Percentiles rank a stretch among this genome's conserved stretches.
phyloP scores from a whole-genome alignment of 2,329 filamentous ascomycete genomes.

The Fulvia fulva region DNA sequence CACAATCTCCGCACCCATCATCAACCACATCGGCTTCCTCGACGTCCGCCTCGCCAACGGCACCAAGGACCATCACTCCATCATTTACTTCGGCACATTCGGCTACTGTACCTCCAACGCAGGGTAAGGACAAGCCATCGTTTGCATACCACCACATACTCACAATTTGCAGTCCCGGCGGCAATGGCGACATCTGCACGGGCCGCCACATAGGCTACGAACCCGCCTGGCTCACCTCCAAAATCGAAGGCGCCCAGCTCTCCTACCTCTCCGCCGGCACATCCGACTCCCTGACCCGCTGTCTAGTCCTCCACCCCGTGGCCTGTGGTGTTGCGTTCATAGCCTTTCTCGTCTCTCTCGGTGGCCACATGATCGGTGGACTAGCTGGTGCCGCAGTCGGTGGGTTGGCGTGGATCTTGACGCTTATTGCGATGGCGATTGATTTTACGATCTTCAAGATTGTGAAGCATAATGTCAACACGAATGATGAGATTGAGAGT shows the following conservation, averaged over 20 bases:
- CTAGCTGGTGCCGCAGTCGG: constrained; percentile 51
- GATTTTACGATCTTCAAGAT: constrained; percentile 58
- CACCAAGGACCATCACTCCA: constrained; percentile 31
- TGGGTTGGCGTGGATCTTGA: constrained; percentile 48
- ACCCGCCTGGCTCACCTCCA: constrained; percentile 45
- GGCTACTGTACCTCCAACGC: constrained; percentile 50
- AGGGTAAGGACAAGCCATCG: constrained; percentile 23
- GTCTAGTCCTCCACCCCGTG: constrained; percentile 59
- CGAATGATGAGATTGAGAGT: constrained; percentile 32
- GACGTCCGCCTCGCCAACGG: constrained; percentile 47
- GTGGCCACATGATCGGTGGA: constrained; percentile 50
- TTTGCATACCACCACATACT: background rate
- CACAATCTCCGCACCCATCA: constrained; percentile 57
- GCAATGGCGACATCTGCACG: constrained; percentile 45
- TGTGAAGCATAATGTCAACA: constrained; percentile 52
- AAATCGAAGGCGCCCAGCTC: constrained; percentile 40
- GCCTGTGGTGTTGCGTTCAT: constrained; percentile 56
- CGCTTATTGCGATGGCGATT: constrained; percentile 48
- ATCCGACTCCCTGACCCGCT: constrained; percentile 14
- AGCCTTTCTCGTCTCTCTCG: constrained; percentile 54
- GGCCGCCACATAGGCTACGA: constrained; percentile 53
- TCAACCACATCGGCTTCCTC: constrained; percentile 53
- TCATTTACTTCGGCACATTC: constrained; percentile 57
- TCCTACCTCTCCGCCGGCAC: constrained; percentile 44
- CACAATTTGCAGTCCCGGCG: background rate